phyloP scores from a whole-genome alignment of 768 basidiomycete species.

The Dentipellis fragilis region DNA sequence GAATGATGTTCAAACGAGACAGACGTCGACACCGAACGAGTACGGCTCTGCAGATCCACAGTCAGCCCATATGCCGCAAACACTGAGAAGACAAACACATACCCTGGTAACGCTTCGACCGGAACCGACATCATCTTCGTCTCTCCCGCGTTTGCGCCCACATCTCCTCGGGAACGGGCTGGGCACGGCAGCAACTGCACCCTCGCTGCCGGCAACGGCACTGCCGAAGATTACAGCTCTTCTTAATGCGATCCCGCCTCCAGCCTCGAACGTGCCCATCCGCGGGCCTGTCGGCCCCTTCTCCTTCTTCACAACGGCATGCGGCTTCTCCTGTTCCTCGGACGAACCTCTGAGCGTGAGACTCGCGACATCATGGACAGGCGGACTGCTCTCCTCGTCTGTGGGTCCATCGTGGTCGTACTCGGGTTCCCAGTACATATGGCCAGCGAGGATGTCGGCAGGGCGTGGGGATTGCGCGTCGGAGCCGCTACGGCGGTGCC shows the following conservation, averaged over 20 bases:
- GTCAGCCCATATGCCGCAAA: not conserved
- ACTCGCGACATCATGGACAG: conserved; percentile 12
- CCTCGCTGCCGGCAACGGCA: conserved; percentile 6
- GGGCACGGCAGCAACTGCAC: conserved; percentile 1
- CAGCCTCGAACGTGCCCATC: conserved; percentile 12
- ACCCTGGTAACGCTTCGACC: conserved; percentile 8
- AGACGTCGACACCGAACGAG: conserved; percentile 20
- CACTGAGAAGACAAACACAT: conserved; percentile 1
- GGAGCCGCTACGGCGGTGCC: conserved; percentile 18
- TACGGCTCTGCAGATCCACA: conserved; percentile 16
- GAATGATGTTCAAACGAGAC: conserved; percentile 7
- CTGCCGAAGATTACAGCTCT: conserved; percentile 10
- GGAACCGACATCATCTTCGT: conserved; percentile 6
- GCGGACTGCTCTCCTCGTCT: conserved; percentile 10
- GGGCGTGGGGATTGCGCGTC: conserved; percentile 40
- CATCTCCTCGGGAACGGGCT: conserved; percentile 12
- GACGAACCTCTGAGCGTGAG: conserved; percentile 8
- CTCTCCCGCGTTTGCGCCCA: conserved; percentile 2
- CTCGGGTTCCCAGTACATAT: conserved; percentile 23
- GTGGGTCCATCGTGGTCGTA: not conserved
- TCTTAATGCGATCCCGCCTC: conserved; percentile 1
- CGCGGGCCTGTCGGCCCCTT: not conserved
- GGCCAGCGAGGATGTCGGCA: conserved; percentile 60
- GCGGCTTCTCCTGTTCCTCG: conserved; percentile 1
- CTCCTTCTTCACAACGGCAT: not conserved